Conservation (phyloP, 1,139 yeast genomes). For the Debaryomycetaceae sp. region DNA sequence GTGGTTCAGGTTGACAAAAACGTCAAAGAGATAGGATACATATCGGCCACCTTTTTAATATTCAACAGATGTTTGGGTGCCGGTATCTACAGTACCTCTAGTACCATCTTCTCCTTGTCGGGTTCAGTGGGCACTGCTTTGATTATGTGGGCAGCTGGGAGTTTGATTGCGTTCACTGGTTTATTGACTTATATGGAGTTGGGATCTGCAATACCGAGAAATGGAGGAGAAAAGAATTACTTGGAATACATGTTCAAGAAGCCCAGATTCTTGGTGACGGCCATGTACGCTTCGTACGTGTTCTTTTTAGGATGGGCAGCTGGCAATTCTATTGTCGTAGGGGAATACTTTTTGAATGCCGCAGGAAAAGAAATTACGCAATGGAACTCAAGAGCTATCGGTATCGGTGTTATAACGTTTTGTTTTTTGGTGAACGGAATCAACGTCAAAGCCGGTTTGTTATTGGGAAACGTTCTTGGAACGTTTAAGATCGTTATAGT, state of each 20-base stretch:
- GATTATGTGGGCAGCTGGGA: slow-evolving; percentile 75
- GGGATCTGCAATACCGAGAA: slow-evolving; percentile 79
- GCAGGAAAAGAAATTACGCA: slow-evolving; percentile 65
- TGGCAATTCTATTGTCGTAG: slow-evolving; percentile 58
- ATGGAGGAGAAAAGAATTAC: slow-evolving; percentile 87
- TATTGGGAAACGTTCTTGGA: slow-evolving; percentile 67
- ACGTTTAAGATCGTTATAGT: slow-evolving; percentile 68
- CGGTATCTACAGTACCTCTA: slow-evolving; percentile 82
- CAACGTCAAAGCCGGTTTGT: slow-evolving; percentile 62
- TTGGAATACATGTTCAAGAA: slow-evolving; percentile 66
- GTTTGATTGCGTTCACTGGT: slow-evolving; percentile 70
- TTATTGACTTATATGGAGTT: slow-evolving; percentile 77
- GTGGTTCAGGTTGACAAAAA: slow-evolving; percentile 49
- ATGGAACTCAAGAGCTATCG: slow-evolving; percentile 77
- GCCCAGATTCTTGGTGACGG: slow-evolving; percentile 68
- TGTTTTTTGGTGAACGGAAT: slow-evolving; percentile 64
- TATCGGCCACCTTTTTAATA: slow-evolving; percentile 68
- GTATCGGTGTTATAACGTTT: slow-evolving; percentile 69
- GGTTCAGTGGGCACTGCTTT: slow-evolving; percentile 77
- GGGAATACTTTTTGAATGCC: slow-evolving; percentile 57
- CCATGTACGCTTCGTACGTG: slow-evolving; percentile 73
- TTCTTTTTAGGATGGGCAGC: slow-evolving; percentile 85
- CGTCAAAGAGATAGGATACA: slow-evolving; percentile 55
- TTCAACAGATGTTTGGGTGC: slow-evolving; percentile 85
- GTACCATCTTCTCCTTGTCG: slow-evolving; percentile 64